Base-by-base conservation (phyloP, 2,329 filamentous ascomycete genomes). In the Bipolaris sorokiniana region DNA sequence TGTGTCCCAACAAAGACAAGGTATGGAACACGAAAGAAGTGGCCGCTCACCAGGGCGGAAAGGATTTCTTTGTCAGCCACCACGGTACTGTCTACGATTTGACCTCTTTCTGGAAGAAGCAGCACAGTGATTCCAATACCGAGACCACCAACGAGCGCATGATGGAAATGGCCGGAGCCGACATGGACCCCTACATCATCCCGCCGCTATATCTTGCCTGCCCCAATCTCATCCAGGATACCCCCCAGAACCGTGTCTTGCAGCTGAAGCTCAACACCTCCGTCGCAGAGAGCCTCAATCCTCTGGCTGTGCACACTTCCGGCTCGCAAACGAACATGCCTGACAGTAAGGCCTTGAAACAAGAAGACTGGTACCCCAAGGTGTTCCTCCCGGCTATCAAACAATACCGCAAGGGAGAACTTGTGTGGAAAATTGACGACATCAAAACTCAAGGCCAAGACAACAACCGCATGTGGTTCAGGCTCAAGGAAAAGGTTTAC, bases 1-100 rank as follows among this genome's bases (percentile, higher is more conserved):
- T 98, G 3, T 99, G 95, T 73, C 95, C 95, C 13, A 93, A 97
- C 73, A 90, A 86, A 63, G 86, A 97, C 80, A 97, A 97, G 75
- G 95, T 87, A 2, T 99, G 92, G 92, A 87, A 86, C 51, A 73
- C 79, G 4, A 83, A 82, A 10, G 86, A 99, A 73, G 87, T 97
- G 6, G 68, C 78, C 13, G 84, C 79, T 36, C 94, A 97, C 68
- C 82, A 85, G 65, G 90, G 86, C n/a, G 79, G 83, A 6, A 82
- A 87, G 54, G 90, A 97, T 71, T 97, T 88, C 74, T 99, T 84
- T 80, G 94, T 98, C 68, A 92, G 90, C 67, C 88, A 96, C 64
- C 89, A 88, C 55, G 95, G 95, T 61, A 87, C 87, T 40, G 94
- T 98, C 31, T 99, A 98, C 78, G 95, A 99, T 69, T 86, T 99